phyloP scores from a whole-genome alignment of 2,329 filamentous ascomycete species.

The Fusarium veterinarium region DNA sequence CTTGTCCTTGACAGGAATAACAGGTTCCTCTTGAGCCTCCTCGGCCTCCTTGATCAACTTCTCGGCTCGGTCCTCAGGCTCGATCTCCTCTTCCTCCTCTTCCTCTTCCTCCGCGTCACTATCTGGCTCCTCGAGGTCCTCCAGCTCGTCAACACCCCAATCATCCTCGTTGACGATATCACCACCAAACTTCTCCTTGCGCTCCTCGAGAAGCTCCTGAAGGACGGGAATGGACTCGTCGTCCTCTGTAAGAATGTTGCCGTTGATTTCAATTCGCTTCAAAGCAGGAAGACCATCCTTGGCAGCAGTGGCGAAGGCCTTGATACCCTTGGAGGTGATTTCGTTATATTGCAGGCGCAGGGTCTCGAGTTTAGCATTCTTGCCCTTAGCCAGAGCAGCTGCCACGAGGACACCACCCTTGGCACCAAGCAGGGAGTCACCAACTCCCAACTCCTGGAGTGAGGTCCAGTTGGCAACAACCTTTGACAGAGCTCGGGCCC shows the following conservation, averaged over 20 bases:
- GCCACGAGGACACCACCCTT: slow-evolving; percentile 82
- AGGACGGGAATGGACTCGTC: slow-evolving; percentile 77
- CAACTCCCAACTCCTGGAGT: slow-evolving; percentile 85
- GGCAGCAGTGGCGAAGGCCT: slow-evolving; percentile 75
- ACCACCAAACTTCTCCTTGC: slow-evolving; percentile 79
- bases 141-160: slow-evolving; percentile 87
- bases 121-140: slow-evolving; percentile 84
- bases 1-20: slow-evolving; percentile 76
- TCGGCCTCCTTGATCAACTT: slow-evolving; percentile 77
- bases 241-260: slow-evolving; percentile 93
- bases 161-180: slow-evolving; percentile 78
- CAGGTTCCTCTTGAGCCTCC: slow-evolving; percentile 78
- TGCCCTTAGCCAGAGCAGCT: slow-evolving; percentile 76
- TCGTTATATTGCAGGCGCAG: slow-evolving; percentile 95
- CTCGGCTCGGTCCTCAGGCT: slow-evolving; percentile 73
- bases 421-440: slow-evolving; percentile 85
- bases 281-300: slow-evolving; percentile 77
- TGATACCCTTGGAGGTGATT: slow-evolving; percentile 81
- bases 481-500: slow-evolving; percentile 80
- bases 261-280: slow-evolving; percentile 91
- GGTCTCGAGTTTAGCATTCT: slow-evolving; percentile 82
- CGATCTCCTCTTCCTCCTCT: slow-evolving; percentile 73
- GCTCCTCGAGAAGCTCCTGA: slow-evolving; percentile 76
- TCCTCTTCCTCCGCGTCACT: slow-evolving; percentile 76
- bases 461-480: slow-evolving; percentile 80